Evolutionary conservation across 2,329 filamentous ascomycete species (phyloP).

Genomic region (Coniochaeta ligniaria): DNA sequence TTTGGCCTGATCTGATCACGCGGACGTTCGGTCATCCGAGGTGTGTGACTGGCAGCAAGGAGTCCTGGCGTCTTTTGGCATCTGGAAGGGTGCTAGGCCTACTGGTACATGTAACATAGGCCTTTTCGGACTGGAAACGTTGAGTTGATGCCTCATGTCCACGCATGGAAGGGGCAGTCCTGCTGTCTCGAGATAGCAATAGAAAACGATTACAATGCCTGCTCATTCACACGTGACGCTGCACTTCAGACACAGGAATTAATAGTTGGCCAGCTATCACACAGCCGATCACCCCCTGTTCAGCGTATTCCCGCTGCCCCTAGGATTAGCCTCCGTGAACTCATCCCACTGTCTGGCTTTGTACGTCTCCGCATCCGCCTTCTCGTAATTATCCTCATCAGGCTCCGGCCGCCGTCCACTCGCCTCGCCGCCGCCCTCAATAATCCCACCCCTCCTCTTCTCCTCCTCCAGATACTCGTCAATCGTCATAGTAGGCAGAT

Average conservation of each 20-base stretch:
- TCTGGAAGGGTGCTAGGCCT: too few relatives aligned
- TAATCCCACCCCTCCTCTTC: constrained; percentile 72
- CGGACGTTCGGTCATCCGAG: too few relatives aligned
- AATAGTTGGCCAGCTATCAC: not conserved
- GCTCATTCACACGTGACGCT: not conserved
- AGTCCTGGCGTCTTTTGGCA: not conserved
- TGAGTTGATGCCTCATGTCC: too few relatives aligned
- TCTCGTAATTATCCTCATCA: constrained; percentile 87
- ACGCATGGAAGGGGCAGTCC: too few relatives aligned
- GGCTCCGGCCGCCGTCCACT: constrained; percentile 61
- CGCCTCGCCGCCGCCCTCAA: constrained; percentile 80
- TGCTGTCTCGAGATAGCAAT: too few relatives aligned
- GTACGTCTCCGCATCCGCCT: constrained; percentile 81
- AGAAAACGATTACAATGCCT: not conserved
- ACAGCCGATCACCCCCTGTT: constrained; percentile 54
- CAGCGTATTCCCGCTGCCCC: constrained; percentile 73
- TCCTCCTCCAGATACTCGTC: constrained; percentile 97
- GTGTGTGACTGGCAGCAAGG: not conserved
- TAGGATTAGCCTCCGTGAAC: constrained; percentile 82
- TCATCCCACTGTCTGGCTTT: constrained; percentile 96
- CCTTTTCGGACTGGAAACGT: too few relatives aligned
- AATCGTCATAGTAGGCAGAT: constrained; percentile 93
- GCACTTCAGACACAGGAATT: not conserved
- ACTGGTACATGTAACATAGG: too few relatives aligned
- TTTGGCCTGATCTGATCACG: too few relatives aligned